These are phyloP conservation scores for Huntiella decipiens DNA, from an alignment of 2,329 filamentous ascomycete genomes.

Conservation along the genomic window DNA sequence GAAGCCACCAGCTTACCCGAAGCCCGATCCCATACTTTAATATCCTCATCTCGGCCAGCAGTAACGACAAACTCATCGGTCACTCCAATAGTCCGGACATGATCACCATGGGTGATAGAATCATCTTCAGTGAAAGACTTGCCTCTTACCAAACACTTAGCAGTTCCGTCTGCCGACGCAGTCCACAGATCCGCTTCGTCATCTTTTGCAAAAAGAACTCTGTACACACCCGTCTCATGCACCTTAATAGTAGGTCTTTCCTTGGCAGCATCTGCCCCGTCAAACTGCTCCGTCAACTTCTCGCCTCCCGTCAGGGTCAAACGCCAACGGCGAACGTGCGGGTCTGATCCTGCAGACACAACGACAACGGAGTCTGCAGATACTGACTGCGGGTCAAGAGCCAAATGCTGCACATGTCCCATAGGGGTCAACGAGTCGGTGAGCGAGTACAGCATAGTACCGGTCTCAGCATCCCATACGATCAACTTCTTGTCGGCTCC, in stretches of 20 bases:
- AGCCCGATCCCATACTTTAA: conserved; percentile 70
- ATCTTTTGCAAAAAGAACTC: conserved; percentile 48
- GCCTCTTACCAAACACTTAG: conserved; percentile 55
- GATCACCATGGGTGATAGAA: conserved; percentile 63
- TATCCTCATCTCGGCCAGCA: conserved; percentile 74
- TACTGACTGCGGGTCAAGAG: conserved; percentile 48
- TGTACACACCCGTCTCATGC: conserved; percentile 85
- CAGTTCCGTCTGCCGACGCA: conserved; percentile 75
- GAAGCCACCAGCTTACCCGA: conserved; percentile 55
- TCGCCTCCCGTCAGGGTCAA: conserved; percentile 33
- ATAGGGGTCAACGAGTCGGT: conserved; percentile 52
- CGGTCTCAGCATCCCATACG: conserved; percentile 59
- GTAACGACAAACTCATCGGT: conserved; percentile 66
- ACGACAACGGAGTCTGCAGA: conserved; percentile 28
- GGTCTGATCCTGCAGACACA: conserved; percentile 65
- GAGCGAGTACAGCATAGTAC: conserved; percentile 51
- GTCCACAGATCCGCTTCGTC: conserved; percentile 71
- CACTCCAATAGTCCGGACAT: conserved; percentile 66
- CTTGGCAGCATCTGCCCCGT: conserved; percentile 21
- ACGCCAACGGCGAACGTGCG: conserved; percentile 60
- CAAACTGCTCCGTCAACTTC: conserved; percentile 32
- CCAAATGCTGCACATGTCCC: conserved; percentile 65
- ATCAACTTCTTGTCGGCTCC: conserved; percentile 64
- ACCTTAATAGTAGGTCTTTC: conserved; percentile 41
- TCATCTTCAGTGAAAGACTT: conserved; percentile 55